phyloP scores from a whole-genome alignment of 441 rosid species.

The Pelargonium fulgidum region DNA sequence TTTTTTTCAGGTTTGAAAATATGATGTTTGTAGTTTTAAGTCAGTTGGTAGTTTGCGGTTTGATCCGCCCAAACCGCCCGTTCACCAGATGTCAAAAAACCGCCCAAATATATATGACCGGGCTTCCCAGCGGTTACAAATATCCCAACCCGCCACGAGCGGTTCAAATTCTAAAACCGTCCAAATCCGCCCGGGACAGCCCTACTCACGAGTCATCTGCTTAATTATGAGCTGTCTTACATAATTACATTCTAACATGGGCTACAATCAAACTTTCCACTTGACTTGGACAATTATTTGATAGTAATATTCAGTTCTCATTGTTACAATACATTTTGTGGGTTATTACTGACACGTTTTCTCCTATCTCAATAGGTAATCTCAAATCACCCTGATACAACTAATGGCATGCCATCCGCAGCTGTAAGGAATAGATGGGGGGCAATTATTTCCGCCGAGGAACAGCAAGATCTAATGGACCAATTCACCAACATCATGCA shows the following conservation, averaged over 20 bases:
- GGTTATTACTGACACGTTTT: not conserved
- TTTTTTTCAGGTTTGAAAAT: no score
- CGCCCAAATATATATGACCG: no score
- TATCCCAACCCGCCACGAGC: no score
- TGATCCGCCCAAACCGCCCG: no score
- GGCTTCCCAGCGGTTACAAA: no score
- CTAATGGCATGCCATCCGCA: constrained; percentile 14
- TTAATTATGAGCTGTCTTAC: not conserved
- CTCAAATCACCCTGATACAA: constrained; percentile 16
- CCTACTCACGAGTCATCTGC: not conserved
- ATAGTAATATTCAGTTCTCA: not conserved
- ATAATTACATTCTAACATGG: not conserved
- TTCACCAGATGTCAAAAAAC: no score
- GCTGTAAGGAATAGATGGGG: constrained; percentile 20
- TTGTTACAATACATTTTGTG: not conserved
- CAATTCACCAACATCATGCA: constrained; percentile 74
- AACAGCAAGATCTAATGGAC: constrained; percentile 74
- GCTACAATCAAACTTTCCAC: not conserved
- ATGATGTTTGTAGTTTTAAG: no score
- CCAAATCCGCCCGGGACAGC: no score
- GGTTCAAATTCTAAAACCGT: no score
- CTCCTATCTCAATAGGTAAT: constrained; percentile 19
- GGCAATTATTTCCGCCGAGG: constrained; percentile 42
- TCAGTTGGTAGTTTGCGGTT: no score
- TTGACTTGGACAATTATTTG: not conserved